Evolutionary conservation across 805 yeast genomes (phyloP).

Genomic region (Saturnispora quitensis): DNA sequence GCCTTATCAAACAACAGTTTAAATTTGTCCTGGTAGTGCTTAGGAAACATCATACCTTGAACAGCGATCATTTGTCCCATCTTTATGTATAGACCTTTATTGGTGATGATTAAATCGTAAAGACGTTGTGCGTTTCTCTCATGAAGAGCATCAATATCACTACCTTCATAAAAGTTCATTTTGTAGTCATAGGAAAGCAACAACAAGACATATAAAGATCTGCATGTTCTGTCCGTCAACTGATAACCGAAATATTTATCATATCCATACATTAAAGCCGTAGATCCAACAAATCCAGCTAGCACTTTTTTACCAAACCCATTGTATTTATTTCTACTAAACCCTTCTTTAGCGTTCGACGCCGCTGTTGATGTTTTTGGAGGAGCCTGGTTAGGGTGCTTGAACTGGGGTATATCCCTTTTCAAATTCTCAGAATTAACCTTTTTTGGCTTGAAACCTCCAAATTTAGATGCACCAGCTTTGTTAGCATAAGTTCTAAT

Average conservation of each 20-base stretch:
- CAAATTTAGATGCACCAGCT: neutral
- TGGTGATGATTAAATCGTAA: constrained; percentile 34
- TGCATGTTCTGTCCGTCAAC: constrained; percentile 40
- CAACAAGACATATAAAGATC: constrained; percentile 40
- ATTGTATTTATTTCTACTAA: neutral
- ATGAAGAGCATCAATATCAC: constrained; percentile 47
- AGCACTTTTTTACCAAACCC: constrained; percentile 5
- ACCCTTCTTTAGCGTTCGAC: neutral
- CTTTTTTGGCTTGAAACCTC: neutral
- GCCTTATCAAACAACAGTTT: constrained; percentile 57
- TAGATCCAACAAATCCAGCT: constrained; percentile 12
- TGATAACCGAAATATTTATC: constrained; percentile 36
- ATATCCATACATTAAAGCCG: constrained; percentile 18
- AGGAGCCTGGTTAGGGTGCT: neutral
- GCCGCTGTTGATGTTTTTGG: neutral
- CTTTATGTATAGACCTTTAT: constrained; percentile 62
- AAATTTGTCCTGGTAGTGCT: constrained; percentile 50
- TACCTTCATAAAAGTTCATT: constrained; percentile 36
- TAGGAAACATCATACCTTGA: constrained; percentile 61
- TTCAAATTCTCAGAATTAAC: neutral
- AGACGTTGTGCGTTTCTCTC: constrained; percentile 46
- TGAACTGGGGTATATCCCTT: neutral
- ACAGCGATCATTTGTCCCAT: constrained; percentile 75
- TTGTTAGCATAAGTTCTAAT: neutral
- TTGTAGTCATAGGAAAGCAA: constrained; percentile 56